Base-by-base conservation (phyloP, 2,329 filamentous ascomycete species). In the Catunica adiposa region DNA sequence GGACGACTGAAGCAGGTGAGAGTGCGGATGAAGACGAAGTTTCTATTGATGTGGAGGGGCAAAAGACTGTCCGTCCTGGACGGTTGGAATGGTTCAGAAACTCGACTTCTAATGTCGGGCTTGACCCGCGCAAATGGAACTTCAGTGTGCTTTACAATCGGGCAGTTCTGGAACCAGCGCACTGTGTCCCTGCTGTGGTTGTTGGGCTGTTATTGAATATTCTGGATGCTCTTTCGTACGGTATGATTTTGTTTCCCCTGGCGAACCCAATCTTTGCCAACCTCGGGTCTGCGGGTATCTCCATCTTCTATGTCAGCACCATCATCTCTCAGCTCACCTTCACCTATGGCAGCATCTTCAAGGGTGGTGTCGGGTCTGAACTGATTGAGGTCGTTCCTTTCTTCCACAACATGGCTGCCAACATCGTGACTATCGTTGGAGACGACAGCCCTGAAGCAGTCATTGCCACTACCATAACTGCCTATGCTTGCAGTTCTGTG, bases 371-470 rank as follows among this genome's bases (percentile, higher is more conserved):
- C 58, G 92, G 92, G 3, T 97, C 92, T 1, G 92, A 98, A 68
- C 83, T 98, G 82, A 98, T 97, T 61, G 92, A 98, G 70, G 90
- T 97, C 1, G 90, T 98, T 0, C 92, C 90, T 0, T 98, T 98
- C 70, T 97, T 98, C 66, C 92, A 98, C 70, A 94, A 90, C 64
- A 98, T 98, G 90, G 89, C 92, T 0, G 82, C 83, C 60, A 90
- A 84, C 29, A 96, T 97, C 64, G 81, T 92, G 61, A 73, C 74
- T 14, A 74, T 78, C 46, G 82, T 98, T 61, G 87, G 90, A 15
- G 79, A 84, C 60, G 82, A 89, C 20, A 82, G 92, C 25, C 81
- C 86, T 1, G 83, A 92, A 62, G 85, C 88, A 2, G 84, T 98
- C 50, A 84, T 96, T 60, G 89, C 92, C 29, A 98, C 92, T 0